phyloP scores from a whole-genome alignment of 2,329 filamentous ascomycete genomes.

The Cladosporium sp. region DNA sequence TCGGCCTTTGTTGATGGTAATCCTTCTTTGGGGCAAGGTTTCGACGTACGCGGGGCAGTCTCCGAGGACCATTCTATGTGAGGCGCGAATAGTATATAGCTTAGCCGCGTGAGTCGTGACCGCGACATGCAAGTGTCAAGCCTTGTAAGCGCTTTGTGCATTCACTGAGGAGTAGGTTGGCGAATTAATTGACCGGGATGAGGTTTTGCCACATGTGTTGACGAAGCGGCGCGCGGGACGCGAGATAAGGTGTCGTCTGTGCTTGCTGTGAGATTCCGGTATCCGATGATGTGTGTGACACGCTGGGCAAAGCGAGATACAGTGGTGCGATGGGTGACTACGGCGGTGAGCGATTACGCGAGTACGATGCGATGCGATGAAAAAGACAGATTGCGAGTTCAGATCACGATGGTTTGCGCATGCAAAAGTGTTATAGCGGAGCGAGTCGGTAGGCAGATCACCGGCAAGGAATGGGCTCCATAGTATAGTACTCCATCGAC shows the following conservation, averaged over 20 bases:
- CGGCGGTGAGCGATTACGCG: conserved; percentile 1
- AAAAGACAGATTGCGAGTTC: neutral
- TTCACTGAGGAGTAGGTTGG: neutral
- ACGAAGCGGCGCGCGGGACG: neutral
- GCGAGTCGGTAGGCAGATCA: neutral
- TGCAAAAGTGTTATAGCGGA: conserved; percentile 3
- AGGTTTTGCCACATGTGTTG: conserved; percentile 6
- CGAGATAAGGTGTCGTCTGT: conserved; percentile 7
- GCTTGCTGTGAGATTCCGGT: neutral
- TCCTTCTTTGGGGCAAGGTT: conserved; percentile 6
- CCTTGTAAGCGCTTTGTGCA: neutral
- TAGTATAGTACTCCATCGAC: conserved; percentile 15
- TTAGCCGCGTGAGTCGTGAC: neutral
- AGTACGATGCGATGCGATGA: neutral
- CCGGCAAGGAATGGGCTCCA: conserved; percentile 6
- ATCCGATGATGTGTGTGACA: neutral
- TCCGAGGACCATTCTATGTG: neutral
- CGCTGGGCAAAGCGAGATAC: conserved; percentile 1
- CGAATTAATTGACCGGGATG: neutral
- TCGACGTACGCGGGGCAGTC: neutral
- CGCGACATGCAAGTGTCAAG: neutral
- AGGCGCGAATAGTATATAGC: neutral
- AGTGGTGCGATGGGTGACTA: neutral
- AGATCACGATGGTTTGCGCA: conserved; percentile 17
- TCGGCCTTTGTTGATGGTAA: neutral